phyloP scores from a whole-genome alignment of 192 early-diverging fungal species.

The Backusella australiensis region DNA sequence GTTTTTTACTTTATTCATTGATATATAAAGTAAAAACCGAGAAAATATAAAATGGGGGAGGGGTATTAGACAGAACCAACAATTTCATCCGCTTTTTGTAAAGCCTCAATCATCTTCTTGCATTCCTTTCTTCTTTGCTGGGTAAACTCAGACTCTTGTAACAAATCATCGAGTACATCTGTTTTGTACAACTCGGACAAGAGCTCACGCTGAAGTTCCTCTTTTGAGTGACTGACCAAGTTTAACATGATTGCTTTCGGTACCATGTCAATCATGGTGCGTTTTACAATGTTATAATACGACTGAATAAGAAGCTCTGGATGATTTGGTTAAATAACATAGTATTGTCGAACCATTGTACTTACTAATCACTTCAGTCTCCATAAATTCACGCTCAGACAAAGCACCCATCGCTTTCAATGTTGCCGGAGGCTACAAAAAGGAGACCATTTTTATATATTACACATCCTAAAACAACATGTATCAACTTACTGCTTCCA shows the following conservation, averaged over 20 bases:
- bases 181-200: conserved; percentile 96
- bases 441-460: background rate
- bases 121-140: conserved; percentile 91
- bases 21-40: background rate
- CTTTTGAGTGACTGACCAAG: conserved; percentile 86
- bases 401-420: conserved; percentile 94
- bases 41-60: background rate
- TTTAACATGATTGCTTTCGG: conserved; percentile 99
- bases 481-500: conserved; percentile 59
- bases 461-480: too few relatives aligned
- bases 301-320: conserved; percentile 92
- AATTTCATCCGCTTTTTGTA: conserved; percentile 17
- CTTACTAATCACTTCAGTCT: conserved; percentile 98
- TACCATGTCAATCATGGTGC: conserved; percentile 94
- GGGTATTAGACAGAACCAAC: conserved; percentile 14
- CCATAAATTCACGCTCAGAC: conserved; percentile 96
- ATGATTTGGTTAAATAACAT: background rate
- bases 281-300: conserved; percentile 99
- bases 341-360: conserved; percentile 8
- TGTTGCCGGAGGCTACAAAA: conserved; percentile 72
- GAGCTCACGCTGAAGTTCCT: conserved; percentile 94
- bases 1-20: background rate
- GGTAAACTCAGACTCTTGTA: conserved; percentile 95
- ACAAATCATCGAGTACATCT: conserved; percentile 89
- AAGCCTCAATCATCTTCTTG: conserved; percentile 94